A percentile compares a stretch with the other conserved stretches of the same genome.
Conservation (phyloP, 352 stramenopile species). For the Phytophthora foliorum region DNA sequence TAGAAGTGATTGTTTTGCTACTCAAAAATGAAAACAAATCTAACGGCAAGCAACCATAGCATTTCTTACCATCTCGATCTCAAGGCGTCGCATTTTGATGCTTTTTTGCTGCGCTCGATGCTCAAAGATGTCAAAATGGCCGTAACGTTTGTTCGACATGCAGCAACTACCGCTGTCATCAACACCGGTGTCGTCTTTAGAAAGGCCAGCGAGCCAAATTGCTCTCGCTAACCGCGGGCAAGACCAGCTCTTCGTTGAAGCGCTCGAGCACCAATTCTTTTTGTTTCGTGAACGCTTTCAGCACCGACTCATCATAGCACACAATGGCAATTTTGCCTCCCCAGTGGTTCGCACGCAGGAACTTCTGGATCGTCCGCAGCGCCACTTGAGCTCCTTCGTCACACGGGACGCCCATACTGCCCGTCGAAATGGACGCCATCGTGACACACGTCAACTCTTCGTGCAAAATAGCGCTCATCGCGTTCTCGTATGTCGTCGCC, state of each 20-base stretch:
- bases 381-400: conserved; percentile 39
- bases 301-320: conserved; percentile 51
- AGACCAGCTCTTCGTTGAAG: conserved; percentile 44
- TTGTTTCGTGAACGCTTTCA: conserved; percentile 42
- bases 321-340: conserved; percentile 50
- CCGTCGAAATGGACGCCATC: conserved; percentile 71
- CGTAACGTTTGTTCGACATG: no score
- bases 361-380: conserved; percentile 54
- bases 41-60: no score
- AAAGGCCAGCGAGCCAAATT: conserved; percentile 16
- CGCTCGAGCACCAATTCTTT: conserved; percentile 35
- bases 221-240: conserved; percentile 16
- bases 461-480: conserved; percentile 45
- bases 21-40: no score
- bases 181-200: neutral
- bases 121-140: neutral
- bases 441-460: conserved; percentile 58
- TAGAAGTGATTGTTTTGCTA: no score
- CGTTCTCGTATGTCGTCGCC: conserved; percentile 53
- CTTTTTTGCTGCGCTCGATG: neutral
- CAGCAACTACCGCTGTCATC: neutral
- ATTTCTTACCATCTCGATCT: neutral
- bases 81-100: neutral
- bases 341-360: conserved; percentile 60
- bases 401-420: conserved; percentile 50